Percentiles rank a stretch among this genome's conserved stretches.
Conservation (phyloP, 1,284 basidiomycete genomes). For the Cutaneotrichosporon sp. region DNA sequence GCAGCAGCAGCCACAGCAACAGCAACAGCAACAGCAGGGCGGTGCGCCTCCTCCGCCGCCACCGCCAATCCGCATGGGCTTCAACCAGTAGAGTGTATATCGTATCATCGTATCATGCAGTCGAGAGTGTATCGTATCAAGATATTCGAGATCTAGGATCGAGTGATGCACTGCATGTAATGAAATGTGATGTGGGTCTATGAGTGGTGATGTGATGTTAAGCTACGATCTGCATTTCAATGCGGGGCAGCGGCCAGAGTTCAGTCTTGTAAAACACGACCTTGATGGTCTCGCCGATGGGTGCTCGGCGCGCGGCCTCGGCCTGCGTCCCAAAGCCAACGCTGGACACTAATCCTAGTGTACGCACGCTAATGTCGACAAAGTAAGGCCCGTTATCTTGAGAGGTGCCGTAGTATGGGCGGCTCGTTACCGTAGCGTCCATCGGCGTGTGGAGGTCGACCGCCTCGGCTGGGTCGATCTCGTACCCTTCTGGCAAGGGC, state of each 20-base stretch:
- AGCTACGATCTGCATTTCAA: not conserved
- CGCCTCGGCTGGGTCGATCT: slow-evolving; percentile 3
- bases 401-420: not conserved
- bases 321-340: not conserved
- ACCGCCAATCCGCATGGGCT: slow-evolving; percentile 48
- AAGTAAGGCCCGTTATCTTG: not conserved
- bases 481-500: slow-evolving; percentile 8
- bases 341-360: slow-evolving; percentile 6
- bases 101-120: slow-evolving; percentile 5
- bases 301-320: not conserved
- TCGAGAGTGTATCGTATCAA: not conserved
- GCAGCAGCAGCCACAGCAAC: slow-evolving; percentile 20
- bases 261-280: slow-evolving; percentile 23
- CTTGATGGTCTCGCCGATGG: slow-evolving; percentile 35
- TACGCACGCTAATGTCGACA: not conserved
- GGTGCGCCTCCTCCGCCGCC: slow-evolving; percentile 38
- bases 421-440: not conserved
- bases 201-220: slow-evolving; percentile 10
- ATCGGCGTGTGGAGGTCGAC: slow-evolving; percentile 11
- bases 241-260: slow-evolving; percentile 35
- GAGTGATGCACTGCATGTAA: slow-evolving; percentile 19
- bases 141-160: not conserved
- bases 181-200: slow-evolving; percentile 14
- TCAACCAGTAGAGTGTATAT: slow-evolving; percentile 25
- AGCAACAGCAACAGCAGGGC: slow-evolving; percentile 20